These are phyloP conservation scores for Aquilaria malaccensis DNA, from an alignment of 345 rosid species.

Conservation along the genomic window DNA sequence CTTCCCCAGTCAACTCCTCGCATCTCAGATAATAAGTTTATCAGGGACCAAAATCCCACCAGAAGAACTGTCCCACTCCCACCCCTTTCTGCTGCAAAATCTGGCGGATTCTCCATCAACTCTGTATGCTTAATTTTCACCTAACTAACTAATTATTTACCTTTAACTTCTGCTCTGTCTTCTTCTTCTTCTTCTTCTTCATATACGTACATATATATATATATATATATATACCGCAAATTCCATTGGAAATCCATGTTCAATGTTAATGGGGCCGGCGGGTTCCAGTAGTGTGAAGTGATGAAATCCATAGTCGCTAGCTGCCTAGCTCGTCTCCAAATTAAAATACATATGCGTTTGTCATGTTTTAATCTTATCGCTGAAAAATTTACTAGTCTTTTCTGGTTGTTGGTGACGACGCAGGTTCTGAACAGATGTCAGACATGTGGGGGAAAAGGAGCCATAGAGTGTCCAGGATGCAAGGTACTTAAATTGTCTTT, in stretches of 20 bases:
- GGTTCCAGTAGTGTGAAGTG: too few relatives aligned
- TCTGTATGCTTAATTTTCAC: constrained; percentile 27
- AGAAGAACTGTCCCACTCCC: too few relatives aligned
- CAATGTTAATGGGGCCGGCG: too few relatives aligned
- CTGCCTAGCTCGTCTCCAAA: too few relatives aligned
- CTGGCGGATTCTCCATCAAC: constrained; percentile 41
- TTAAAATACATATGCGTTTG: too few relatives aligned
- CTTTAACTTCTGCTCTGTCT: too few relatives aligned
- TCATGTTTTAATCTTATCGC: background rate
- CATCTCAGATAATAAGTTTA: background rate
- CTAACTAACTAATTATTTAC: too few relatives aligned
- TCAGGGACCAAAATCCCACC: too few relatives aligned
- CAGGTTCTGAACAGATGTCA: constrained; percentile 53
- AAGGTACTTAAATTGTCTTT: constrained; percentile 35
- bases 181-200: background rate
- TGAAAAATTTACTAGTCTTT: background rate
- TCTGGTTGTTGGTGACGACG: background rate
- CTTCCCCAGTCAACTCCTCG: constrained; percentile 3
- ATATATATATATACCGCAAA: too few relatives aligned
- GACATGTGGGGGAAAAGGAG: constrained; percentile 64
- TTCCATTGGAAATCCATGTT: too few relatives aligned
- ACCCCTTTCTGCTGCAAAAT: constrained; percentile 31
- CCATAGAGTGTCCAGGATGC: constrained; percentile 75
- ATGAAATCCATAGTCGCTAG: too few relatives aligned
- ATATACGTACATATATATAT: too few relatives aligned